Evolutionary conservation across 805 yeast genomes (phyloP), one percentile per base, ranked within the genome.

Genomic region (Candida insectalens): DNA sequence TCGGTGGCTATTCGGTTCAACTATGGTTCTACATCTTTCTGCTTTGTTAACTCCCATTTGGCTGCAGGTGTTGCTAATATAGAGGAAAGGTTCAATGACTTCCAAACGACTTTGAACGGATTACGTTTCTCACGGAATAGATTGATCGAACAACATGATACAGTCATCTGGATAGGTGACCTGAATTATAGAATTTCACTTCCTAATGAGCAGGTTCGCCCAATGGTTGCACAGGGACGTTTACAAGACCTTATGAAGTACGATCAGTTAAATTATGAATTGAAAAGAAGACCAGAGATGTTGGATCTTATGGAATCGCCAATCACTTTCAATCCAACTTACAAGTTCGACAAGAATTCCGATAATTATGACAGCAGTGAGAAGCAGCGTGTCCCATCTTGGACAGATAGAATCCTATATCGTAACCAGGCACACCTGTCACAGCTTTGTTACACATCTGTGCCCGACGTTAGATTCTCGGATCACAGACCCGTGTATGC

Each of bases 401-500:
- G 97, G 96, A 89, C 97, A 0, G 98, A 89, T 55, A 65, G 98
- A 49, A 79, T 84, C 36, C 60, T 89, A 31, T 78, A 67, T 47
- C 65, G 68, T 38, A 85, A 94, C 25, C 53, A 62, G 4, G 59
- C 59, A 13, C n/a, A n/a, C n/a, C 47, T 87, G 27, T 58, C 63
- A 27, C 92, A 84, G 30, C 50, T 76, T 41, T 74, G 75, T 34
- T 92, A 92, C 52, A 71, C 76, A 35, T 71, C 80, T 32, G 75
- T 77, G 1, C 73, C 73, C 43, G 57, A 57, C 16, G 55, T 89
- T 27, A 51, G 50, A 36, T 67, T 78, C 37, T 84, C 96, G 36
- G 98, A 92, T 51, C 98, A 92, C 53, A 77, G 84, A 39, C 98
- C 98, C 0, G 95, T 92, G 3, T 92, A 69, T 55, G 87, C 89